Evolutionary conservation across 2,329 filamentous ascomycete species (phyloP), one percentile per base, ranked within the genome.

Genomic region (Pestalotiopsis sp.): DNA sequence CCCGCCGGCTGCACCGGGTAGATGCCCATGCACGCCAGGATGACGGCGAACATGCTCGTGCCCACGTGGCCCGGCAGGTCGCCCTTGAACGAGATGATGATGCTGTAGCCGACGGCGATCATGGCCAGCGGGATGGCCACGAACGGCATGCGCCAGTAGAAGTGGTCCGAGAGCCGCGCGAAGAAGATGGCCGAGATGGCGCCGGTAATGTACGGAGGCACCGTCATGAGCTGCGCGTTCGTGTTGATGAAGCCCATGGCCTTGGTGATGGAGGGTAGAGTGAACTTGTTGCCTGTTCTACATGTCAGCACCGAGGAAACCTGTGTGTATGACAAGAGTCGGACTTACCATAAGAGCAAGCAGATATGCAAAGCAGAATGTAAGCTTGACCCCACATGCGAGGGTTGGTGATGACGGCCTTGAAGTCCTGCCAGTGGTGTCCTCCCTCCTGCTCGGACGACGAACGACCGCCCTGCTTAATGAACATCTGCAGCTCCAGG

Each of bases 11-110:
- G 88, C 60, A 86, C 88, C 0, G 91, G 91, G 73, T 93, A 93
- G 66, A 93, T 92, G 0, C 91, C 91, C 68, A 92, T 82, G 0
- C 90, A 90, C 0, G 88, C 90, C 0, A 94, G 82, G 75, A 93
- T 92, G 0, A 87, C 87, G 0, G 89, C 91, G 0, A 90, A 89
- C 75, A 93, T 93, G 66, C 89, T 87, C 1, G 90, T 84, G 1
- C 84, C 83, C 0, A 90, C 80, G 1, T 82, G 80, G 3, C 73
- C 56, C 52, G 72, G 20, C 2, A 79, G 77, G 1, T 83, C 78
- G n/a, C 84, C 86, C 1, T 86, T 84, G 2, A 93, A 80, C 0
- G 92, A 82, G 85, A 93, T 91, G 12, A 82, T 75, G 73, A 79
- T 73, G 31, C 71, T 69, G 74, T 93, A 93, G 0, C 91, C 91